Base-by-base conservation (phyloP, 148 eudicot species). In the Pharnaceum exiguum region DNA sequence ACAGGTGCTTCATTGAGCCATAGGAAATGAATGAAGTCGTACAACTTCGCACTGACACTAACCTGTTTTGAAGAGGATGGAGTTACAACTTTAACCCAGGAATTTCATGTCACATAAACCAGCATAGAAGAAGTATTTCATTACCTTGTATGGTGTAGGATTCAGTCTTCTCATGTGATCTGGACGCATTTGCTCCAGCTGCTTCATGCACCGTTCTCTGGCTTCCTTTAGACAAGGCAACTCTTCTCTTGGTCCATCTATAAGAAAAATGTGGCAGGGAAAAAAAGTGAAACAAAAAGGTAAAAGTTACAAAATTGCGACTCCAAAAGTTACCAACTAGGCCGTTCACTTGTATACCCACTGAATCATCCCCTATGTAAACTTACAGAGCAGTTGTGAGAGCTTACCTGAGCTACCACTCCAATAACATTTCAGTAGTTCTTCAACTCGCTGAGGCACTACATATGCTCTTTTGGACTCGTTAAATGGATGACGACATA, bases 111-210 rank as follows among this genome's bases (percentile, higher is more conserved):
- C 28, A 25, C 7, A 35, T 25, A 33, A 35, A 9, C 22, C 26
- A 42, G 53, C 55, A 49, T 9, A 40, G 12, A 38, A 17, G 25
- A 32, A 45, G 15, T 28, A 27, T 30, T 21, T 22, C 16, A 13
- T 4, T 60, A 91, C 97, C 97, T 90, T 91, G 78, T 91, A 91
- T 65, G 97, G 96, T 28, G 94, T 91, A 44, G 98, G 98, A 67
- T 91, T 91, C 65, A 91, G 71, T 69, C 94, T 83, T 65, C 96
- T 79, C 98, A 93, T 85, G 77, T 93, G 96, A 71, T 93, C 98
- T 8, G 95, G 74, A 11, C 96, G 90, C 90, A 88, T 85, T 69
- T 75, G 86, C 71, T 88, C 84, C 75, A 93, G 74, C 69, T 85
- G 98, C 57, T 75, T 59, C 46, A 83, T 77, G 68, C 95, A 88